These are phyloP conservation scores for Fusarium metavorans DNA, from an alignment of 2,329 filamentous ascomycete genomes.

Conservation along the genomic window DNA sequence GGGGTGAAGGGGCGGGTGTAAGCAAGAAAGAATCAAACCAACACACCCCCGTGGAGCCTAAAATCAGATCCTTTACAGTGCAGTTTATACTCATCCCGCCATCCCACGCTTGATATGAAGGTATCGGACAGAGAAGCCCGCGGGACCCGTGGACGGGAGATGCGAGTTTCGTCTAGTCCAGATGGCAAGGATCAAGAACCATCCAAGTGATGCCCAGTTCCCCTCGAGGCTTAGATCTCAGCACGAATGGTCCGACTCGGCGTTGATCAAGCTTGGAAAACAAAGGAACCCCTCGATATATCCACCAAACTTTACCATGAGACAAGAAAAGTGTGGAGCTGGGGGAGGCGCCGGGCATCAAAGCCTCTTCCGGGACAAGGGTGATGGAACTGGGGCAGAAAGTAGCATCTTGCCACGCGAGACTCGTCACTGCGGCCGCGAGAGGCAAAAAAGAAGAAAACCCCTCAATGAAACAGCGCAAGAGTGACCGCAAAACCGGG, in stretches of 20 bases:
- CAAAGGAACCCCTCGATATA: background rate
- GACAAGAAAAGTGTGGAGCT: background rate
- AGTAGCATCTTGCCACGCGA: background rate
- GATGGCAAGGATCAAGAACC: conserved; percentile 1
- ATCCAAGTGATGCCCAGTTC: background rate
- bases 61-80: conserved; percentile 13
- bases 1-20: background rate
- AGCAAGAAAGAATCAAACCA: conserved; percentile 28
- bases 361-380: conserved; percentile 7
- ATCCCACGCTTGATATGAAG: background rate
- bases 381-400: background rate
- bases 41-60: background rate
- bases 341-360: background rate
- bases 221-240: background rate
- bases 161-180: conserved; percentile 30
- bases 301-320: conserved; percentile 9
- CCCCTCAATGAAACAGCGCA: background rate
- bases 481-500: conserved; percentile 4
- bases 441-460: background rate
- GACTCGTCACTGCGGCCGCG: background rate
- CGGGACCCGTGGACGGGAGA: background rate
- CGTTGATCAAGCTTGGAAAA: background rate
- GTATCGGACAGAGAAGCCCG: background rate
- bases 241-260: background rate
- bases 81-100: conserved; percentile 5